A percentile compares a stretch with the other conserved stretches of the same genome.
These are phyloP conservation scores for Tricholoma sp. DNA, from an alignment of 768 basidiomycete genomes.

Conservation along the genomic window DNA sequence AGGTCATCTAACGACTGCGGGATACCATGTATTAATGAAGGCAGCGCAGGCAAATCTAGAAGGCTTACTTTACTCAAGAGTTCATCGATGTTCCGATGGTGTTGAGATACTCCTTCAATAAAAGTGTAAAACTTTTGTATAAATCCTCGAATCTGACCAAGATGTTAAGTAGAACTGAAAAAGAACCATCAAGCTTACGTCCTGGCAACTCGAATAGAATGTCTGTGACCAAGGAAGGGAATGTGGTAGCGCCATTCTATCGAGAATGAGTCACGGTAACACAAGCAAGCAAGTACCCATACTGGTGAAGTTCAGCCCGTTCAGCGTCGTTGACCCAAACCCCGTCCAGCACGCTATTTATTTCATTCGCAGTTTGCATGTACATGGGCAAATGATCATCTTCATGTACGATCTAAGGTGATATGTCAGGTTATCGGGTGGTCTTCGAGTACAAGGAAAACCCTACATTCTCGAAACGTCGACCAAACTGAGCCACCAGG, in stretches of 20 bases:
- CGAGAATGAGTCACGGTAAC: constrained; percentile 8
- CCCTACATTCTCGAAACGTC: constrained; percentile 74
- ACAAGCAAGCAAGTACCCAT: constrained; percentile 8
- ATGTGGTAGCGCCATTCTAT: constrained; percentile 60
- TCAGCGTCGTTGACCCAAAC: constrained; percentile 81
- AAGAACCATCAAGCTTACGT: constrained; percentile 40
- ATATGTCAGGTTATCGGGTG: not conserved
- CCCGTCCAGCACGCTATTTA: constrained; percentile 67
- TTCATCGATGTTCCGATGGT: constrained; percentile 88
- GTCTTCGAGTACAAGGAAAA: not conserved
- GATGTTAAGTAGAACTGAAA: not conserved
- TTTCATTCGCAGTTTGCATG: constrained; percentile 52
- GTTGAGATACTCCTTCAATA: constrained; percentile 90
- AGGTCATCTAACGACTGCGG: constrained; percentile 80
- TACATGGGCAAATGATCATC: constrained; percentile 93
- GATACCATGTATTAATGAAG: constrained; percentile 1
- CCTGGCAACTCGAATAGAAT: constrained; percentile 92
- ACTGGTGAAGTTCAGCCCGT: constrained; percentile 55
- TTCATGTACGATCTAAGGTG: constrained; percentile 64
- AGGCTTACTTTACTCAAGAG: constrained; percentile 72
- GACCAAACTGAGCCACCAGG: constrained; percentile 75
- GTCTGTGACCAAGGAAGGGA: constrained; percentile 92
- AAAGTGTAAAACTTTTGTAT: constrained; percentile 96
- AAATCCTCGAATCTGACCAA: constrained; percentile 36
- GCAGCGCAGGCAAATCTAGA: not conserved